Percentiles rank a stretch among this genome's conserved stretches.
Conservation (phyloP, 768 basidiomycete genomes). For the Tylopilus intermedius region DNA sequence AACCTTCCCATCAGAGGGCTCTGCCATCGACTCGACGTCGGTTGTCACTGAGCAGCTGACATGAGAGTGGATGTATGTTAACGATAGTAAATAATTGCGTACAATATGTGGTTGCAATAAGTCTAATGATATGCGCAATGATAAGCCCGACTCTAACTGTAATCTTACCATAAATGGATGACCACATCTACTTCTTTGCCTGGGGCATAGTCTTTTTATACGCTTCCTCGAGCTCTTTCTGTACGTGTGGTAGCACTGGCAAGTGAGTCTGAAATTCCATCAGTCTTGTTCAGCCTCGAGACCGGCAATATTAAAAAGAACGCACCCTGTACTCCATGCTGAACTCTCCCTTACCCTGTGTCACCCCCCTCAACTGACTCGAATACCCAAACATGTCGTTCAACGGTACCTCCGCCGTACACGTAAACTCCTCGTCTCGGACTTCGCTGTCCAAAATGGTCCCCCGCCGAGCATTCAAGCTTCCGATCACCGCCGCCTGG, state of each 20-base stretch:
- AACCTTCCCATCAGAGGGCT: too few relatives aligned
- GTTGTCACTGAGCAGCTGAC: background rate
- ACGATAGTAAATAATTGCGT: constrained; percentile 7
- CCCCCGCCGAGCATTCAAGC: constrained; percentile 86
- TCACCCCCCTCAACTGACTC: constrained; percentile 84
- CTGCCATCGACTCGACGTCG: background rate
- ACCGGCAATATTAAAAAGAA: background rate
- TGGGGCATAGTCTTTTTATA: constrained; percentile 73
- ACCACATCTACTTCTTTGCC: constrained; percentile 60
- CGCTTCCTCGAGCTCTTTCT: constrained; percentile 84
- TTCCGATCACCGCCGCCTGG: constrained; percentile 92
- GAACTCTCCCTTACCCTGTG: constrained; percentile 94
- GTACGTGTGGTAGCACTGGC: constrained; percentile 81
- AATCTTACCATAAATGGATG: background rate
- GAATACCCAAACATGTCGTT: constrained; percentile 99
- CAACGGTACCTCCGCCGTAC: constrained; percentile 84
- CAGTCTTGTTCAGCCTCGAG: background rate
- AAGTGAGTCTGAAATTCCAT: constrained; percentile 51
- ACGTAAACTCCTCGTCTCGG: constrained; percentile 94
- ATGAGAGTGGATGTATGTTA: constrained; percentile 5
- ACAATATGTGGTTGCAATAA: constrained; percentile 11
- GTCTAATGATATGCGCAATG: constrained; percentile 12
- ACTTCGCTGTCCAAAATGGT: constrained; percentile 95
- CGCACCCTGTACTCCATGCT: constrained; percentile 75
- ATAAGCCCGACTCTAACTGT: constrained; percentile 2